Percentiles rank a stretch among this genome's conserved stretches.
Evolutionary conservation across 2,329 filamentous ascomycete genomes (phyloP).

Genomic region (Thelonectria olida): DNA sequence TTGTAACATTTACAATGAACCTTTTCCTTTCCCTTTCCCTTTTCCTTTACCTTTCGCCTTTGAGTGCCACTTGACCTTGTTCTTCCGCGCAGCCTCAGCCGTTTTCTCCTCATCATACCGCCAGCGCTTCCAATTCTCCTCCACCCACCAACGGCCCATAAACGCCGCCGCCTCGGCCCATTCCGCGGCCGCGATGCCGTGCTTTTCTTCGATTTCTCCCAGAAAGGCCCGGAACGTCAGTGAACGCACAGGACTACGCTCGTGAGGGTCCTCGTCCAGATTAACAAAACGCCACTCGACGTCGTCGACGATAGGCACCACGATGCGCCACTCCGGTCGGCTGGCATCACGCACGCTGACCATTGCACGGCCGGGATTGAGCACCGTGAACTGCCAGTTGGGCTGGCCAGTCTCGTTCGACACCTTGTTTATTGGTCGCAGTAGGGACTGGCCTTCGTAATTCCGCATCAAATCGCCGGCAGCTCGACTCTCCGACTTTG

Average conservation of each 20-base stretch:
- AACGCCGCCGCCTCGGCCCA: constrained; percentile 37
- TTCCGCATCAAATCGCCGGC: constrained; percentile 34
- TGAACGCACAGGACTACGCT: constrained; percentile 24
- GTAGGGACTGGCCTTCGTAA: constrained; percentile 39
- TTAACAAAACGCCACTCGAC: constrained; percentile 41
- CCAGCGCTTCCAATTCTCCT: constrained; percentile 34
- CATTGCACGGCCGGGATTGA: constrained; percentile 39
- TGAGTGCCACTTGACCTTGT: too few species aligned
- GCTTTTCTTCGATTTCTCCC: constrained; percentile 18
- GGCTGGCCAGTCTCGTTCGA: constrained; percentile 22
- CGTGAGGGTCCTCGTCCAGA: constrained; percentile 29
- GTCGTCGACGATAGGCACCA: constrained; percentile 37
- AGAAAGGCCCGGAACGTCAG: constrained; percentile 31
- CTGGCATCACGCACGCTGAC: constrained; percentile 37
- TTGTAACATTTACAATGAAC: too few species aligned
- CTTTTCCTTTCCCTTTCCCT: too few species aligned
- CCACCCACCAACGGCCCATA: constrained; percentile 34
- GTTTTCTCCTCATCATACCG: constrained; percentile 12
- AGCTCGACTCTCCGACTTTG: constrained; percentile 18
- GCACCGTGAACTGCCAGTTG: constrained; percentile 40
- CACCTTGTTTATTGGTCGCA: constrained; percentile 28
- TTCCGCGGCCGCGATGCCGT: constrained; percentile 20
- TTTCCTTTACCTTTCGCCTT: too few species aligned
- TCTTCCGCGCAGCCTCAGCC: not conserved
- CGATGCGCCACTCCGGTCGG: constrained; percentile 35